These are phyloP conservation scores for Magnolia officinalis DNA, from an alignment of 164 flowering plant species.

Conservation along the genomic window DNA sequence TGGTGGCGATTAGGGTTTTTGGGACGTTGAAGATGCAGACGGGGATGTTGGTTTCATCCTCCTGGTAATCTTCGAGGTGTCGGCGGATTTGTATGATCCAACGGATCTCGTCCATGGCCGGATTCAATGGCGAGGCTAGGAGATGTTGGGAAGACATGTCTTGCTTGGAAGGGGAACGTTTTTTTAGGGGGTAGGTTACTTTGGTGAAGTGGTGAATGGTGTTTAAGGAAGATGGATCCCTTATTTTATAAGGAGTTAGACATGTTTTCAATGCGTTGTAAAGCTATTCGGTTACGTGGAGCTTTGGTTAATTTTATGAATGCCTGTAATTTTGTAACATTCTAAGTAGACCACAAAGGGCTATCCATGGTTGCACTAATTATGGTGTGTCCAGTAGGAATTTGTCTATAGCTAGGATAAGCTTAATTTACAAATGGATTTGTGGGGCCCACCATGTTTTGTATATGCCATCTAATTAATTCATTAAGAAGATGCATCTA, in stretches of 20 bases:
- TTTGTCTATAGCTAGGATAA: no score
- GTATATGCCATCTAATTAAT: no score
- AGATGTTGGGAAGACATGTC: background rate
- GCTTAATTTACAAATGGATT: no score
- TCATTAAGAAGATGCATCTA: no score
- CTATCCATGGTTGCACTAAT: no score
- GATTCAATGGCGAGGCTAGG: background rate
- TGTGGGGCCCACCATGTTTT: no score
- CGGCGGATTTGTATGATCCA: constrained; percentile 12
- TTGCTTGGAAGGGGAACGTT: background rate
- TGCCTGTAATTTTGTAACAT: no score
- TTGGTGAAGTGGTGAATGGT: background rate
- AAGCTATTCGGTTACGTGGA: background rate
- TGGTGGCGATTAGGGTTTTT: background rate
- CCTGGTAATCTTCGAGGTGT: background rate
- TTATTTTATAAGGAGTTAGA: background rate
- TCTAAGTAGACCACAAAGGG: no score
- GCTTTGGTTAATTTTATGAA: background rate
- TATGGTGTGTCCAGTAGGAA: no score
- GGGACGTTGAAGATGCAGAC: constrained; percentile 14
- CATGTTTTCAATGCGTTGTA: background rate
- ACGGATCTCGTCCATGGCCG: constrained; percentile 2
- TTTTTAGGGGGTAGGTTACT: background rate
- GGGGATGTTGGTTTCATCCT: background rate
- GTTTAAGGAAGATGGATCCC: background rate